phyloP scores from a whole-genome alignment of 176 grass and related monocot genomes.

The bread wheat (Triticum aestivum) region IWGSC_CS_RefSeq_v2.1 NC_057799.1:397909980-397910479 shows the following conservation, averaged over 20 bases:
- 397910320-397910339: background rate
- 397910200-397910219: conserved; percentile 27
- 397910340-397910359: background rate
- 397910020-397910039: conserved; percentile 97
- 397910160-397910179: background rate
- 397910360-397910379: no score
- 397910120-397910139: conserved; percentile 9
- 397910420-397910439: conserved; percentile 7
- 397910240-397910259: background rate
- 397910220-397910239: background rate
- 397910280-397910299: background rate
- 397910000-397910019: conserved; percentile 24
- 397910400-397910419: background rate
- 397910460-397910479: background rate
- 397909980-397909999: conserved; percentile 14
- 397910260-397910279: background rate
- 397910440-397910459: background rate
- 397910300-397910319: background rate
- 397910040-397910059: conserved; percentile 81
- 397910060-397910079: conserved; percentile 90
- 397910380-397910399: background rate
- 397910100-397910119: conserved; percentile 48
- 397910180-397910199: conserved; percentile 52
- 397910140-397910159: background rate
- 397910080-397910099: conserved; percentile 81